Evolutionary conservation across 2,329 filamentous ascomycete species (phyloP), one percentile per base, ranked within the genome.

Genomic region (Ceratocystis colombiana): DNA sequence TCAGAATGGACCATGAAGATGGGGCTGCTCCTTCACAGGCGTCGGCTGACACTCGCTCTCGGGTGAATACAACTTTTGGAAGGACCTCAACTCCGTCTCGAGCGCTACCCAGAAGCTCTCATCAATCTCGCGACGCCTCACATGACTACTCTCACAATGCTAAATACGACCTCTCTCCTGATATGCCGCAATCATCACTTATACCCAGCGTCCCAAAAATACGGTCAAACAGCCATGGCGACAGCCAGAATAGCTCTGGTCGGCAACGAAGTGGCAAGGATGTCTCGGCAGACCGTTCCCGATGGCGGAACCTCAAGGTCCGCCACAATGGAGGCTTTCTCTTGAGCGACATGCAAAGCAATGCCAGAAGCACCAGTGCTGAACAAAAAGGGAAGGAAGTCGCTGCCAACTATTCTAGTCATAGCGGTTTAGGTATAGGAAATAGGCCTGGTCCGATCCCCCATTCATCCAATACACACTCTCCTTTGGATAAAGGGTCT

Each of bases 271-370:
- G 37, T 17, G 15, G 64, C 3, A 65, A 59, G 28, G 53, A 61
- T 17, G 7, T 12, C 45, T 44, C 59, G 17, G 45, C 28, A n/a
- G 57, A 66, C 8, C 64, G 45, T 22, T 66, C 64, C 3, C 57
- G 59, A 63, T 71, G 72, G 57, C 71, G 73, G 67, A 73, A 70
- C 53, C 74, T 78, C 64, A 81, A 77, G 70, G 74, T 76, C 37
- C 76, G 79, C 17, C 75, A 79, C 5, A 77, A 75, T 69, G 79
- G 80, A 61, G 79, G 78, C 6, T 84, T 84, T 70, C 75, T 84
- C 64, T 75, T 84, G 15, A 74, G 78, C 37, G 79, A 81, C 69
- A 71, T 76, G 2, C 71, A 79, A 22, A 70, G 69, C n/a, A 65
- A 64, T 70, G 33, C 69, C 67, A 65, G 67, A 67, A 50, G 72